Evolutionary conservation across 805 yeast species (phyloP), one percentile per base, ranked within the genome.

Genomic region (Wilhelminamyces savonicus): DNA sequence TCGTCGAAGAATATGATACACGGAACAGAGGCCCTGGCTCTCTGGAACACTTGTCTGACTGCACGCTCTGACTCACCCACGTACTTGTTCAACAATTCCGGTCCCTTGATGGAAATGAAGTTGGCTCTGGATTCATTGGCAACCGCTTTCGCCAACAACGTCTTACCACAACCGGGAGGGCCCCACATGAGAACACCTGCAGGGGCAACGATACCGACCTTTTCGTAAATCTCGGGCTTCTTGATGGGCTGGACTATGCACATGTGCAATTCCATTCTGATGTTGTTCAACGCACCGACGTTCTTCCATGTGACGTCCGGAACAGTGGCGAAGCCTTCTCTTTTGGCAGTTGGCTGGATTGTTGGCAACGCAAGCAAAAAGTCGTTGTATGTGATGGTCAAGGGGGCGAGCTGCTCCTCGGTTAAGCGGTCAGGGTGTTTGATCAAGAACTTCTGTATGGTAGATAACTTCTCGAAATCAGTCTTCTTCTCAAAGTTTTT

Each of bases 91-190:
- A 90, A 67, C 25, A 92, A 61, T 53, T 92, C 98, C 0, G 98
- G 98, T 2, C 98, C 98, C 39, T 94, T 82, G 19, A 92, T 87
- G 8, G 95, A 83, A 22, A 92, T 92, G 56, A 92, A 92, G 52
- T 92, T 92, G 9, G 97, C 97, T 30, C 94, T 72, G 0, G 96
- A 86, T 56, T 92, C 97, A 52, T 90, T 90, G 8, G 98, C 98
- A 3, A 92, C 97, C 2, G 98, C 98, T 49, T 92, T 92, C 1
- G 97, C 97, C 17, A 92, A 65, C 28, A 92, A 66, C 0, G 98
- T 92, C 52, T 92, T 92, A 70, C 98, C 98, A 62, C 97, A 92
- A 21, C 98, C 98, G 3, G 98, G 98, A 2, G 98, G 98, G 0
- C 98, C 98, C 98, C 98, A 92, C 68, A 92, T 72, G 16, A 92